phyloP scores from a whole-genome alignment of 768 basidiomycete species.

The Tricholoma sp. region DNA sequence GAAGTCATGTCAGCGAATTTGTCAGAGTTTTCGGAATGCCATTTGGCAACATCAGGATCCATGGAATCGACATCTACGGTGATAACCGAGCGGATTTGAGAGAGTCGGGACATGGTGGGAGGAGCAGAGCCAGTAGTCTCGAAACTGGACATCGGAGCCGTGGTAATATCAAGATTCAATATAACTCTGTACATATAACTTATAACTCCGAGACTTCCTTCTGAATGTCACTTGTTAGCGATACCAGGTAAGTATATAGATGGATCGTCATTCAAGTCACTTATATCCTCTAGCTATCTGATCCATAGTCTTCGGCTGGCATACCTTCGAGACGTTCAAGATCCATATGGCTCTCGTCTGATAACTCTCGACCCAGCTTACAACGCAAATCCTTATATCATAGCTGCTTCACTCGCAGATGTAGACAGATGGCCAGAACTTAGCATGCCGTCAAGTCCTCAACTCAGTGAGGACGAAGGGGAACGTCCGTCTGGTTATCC shows the following conservation, averaged over 20 bases:
- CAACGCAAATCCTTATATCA: constrained; percentile 77
- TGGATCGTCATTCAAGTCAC: not conserved
- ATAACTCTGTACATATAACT: too few species aligned
- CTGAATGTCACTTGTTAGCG: constrained; percentile 58
- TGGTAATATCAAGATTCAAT: too few species aligned
- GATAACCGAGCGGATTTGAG: too few species aligned
- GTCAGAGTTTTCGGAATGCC: too few species aligned
- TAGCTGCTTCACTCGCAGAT: constrained; percentile 77
- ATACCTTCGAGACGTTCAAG: constrained; percentile 85
- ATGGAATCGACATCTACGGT: too few species aligned
- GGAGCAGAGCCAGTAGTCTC: too few species aligned
- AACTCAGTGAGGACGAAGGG: constrained; percentile 66
- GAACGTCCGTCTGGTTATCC: constrained; percentile 44
- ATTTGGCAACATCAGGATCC: too few species aligned
- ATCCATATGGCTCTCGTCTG: constrained; percentile 77
- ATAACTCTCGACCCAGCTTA: constrained; percentile 78
- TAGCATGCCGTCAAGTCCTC: constrained; percentile 61
- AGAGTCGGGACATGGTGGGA: too few species aligned
- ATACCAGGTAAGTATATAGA: constrained; percentile 46
- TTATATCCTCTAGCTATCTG: constrained; percentile 41
- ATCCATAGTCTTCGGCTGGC: constrained; percentile 83
- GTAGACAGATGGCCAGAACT: constrained; percentile 83
- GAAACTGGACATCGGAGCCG: too few species aligned
- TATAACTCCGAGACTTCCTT: not conserved
- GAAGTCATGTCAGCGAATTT: too few species aligned